Evolutionary conservation across 73 alveolate species (phyloP), one percentile per base, ranked within the genome.

Genomic region (Paraurostyla sp.): DNA sequence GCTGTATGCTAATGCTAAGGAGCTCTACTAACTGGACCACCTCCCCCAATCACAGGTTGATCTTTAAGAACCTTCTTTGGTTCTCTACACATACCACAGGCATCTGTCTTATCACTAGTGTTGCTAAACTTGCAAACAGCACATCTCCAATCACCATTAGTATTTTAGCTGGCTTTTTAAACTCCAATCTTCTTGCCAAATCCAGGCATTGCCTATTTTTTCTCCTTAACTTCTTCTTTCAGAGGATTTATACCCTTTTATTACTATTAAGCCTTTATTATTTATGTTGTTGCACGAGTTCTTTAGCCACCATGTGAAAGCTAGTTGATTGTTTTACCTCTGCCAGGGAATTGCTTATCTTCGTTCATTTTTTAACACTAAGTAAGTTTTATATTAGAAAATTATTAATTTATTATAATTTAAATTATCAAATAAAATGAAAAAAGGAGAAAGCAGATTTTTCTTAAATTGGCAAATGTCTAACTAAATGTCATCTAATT

Each of bases 141-240:
- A 65, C 95, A 89, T 40, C 95, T 62, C 95, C 95, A 89, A 29
- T 89, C 54, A 45, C 87, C 87, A 25, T 60, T 60, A 7, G 13
- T 62, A 11, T 33, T 0, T 11, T 23, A 15, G 4, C 27, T 9
- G 89, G 18, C 30, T 35, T 49, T 54, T 16, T 6, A 16, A 20
- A 13, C 51, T 11, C 89, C 89, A n/a, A 78, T 78, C 60, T 38
- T 78, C 42, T 52, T 52, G 2, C 89, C 89, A 29, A 36, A 13
- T 9, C 89, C 89, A 7, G 50, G 48, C 45, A 78, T 78, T 78
- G 80, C 75, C n/a, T 25, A 52, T 20, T 32, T 52, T 51, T 50
- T 11, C 29, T 6, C 25, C 46, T 42, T 33, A 1, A 23, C 9
- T 18, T 54, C 62, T 78, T 54, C 89, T 78, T 13, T 35, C 13